phyloP scores from a whole-genome alignment of 345 rosid genomes.

The Pistacia integerrima region DNA sequence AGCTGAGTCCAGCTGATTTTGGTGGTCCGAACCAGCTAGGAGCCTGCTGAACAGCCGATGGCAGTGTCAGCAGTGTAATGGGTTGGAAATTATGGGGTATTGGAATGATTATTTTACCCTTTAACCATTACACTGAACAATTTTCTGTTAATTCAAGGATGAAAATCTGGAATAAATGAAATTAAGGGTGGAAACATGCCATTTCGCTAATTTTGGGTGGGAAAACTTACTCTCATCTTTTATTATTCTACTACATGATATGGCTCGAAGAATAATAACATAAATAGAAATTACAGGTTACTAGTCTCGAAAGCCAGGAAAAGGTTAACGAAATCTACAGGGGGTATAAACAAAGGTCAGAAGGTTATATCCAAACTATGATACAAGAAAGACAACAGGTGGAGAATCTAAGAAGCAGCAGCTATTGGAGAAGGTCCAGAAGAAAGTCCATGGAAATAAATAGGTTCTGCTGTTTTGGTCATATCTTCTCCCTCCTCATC shows the following conservation, averaged over 20 bases:
- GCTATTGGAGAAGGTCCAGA: slow-evolving; percentile 41
- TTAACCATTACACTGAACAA: too few species aligned
- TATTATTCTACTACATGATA: slow-evolving; percentile 36
- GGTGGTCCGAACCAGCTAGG: too few species aligned
- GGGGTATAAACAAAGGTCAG: slow-evolving; percentile 37
- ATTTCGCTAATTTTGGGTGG: too few species aligned
- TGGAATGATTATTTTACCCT: too few species aligned
- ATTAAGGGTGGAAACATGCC: too few species aligned
- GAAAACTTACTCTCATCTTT: slow-evolving; percentile 20
- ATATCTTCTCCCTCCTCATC: slow-evolving; percentile 30
- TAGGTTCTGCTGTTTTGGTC: slow-evolving; percentile 26
- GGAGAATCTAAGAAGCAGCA: slow-evolving; percentile 54
- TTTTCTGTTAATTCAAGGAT: too few species aligned
- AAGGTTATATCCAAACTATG: slow-evolving; percentile 35
- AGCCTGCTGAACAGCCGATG: too few species aligned
- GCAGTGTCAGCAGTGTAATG: too few species aligned
- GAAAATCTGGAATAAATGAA: too few species aligned
- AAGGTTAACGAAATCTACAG: slow-evolving; percentile 17
- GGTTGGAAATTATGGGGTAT: too few species aligned
- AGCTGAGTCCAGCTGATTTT: too few species aligned
- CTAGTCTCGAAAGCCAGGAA: slow-evolving; percentile 13
- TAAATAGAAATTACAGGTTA: slow-evolving; percentile 7
- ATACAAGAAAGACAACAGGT: slow-evolving; percentile 11
- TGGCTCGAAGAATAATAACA: slow-evolving; percentile 12
- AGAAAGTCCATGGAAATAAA: slow-evolving; percentile 41